Evolutionary conservation across 2,329 filamentous ascomycete genomes (phyloP).

Genomic region (Arthrobotrys sphaeroides): DNA sequence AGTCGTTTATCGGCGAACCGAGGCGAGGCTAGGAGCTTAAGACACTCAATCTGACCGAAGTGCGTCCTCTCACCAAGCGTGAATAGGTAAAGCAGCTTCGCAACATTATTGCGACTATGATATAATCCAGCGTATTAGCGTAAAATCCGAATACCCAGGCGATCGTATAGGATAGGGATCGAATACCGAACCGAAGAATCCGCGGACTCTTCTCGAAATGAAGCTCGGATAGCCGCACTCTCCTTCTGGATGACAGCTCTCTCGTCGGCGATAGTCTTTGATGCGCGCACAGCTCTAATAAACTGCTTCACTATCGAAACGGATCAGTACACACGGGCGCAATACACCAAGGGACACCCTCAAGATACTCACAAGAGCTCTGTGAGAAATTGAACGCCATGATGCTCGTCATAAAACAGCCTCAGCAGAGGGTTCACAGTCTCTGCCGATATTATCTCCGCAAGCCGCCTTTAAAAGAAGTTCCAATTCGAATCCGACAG

Average conservation of each 20-base stretch:
- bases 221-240: slow-evolving; percentile 95
- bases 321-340: background rate
- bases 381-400: slow-evolving; percentile 53
- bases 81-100: slow-evolving; percentile 97
- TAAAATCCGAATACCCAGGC: background rate
- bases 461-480: background rate
- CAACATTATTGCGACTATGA: slow-evolving; percentile 93
- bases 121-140: background rate
- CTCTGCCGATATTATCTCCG: background rate
- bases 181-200: slow-evolving; percentile 88
- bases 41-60: slow-evolving; percentile 98
- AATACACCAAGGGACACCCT: background rate
- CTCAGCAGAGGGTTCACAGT: background rate
- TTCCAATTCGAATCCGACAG: background rate
- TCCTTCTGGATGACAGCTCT: slow-evolving; percentile 98
- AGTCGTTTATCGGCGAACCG: slow-evolving; percentile 97
- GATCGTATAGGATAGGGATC: slow-evolving; percentile 36
- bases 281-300: slow-evolving; percentile 97
- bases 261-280: slow-evolving; percentile 99
- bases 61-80: slow-evolving; percentile 96
- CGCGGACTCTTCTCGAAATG: slow-evolving; percentile 95
- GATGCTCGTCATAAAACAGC: background rate
- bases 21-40: slow-evolving; percentile 95
- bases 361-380: slow-evolving; percentile 34
- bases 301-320: slow-evolving; percentile 88